Base-by-base conservation (phyloP, 1,139 yeast genomes). In the Diutina catenulata region DNA sequence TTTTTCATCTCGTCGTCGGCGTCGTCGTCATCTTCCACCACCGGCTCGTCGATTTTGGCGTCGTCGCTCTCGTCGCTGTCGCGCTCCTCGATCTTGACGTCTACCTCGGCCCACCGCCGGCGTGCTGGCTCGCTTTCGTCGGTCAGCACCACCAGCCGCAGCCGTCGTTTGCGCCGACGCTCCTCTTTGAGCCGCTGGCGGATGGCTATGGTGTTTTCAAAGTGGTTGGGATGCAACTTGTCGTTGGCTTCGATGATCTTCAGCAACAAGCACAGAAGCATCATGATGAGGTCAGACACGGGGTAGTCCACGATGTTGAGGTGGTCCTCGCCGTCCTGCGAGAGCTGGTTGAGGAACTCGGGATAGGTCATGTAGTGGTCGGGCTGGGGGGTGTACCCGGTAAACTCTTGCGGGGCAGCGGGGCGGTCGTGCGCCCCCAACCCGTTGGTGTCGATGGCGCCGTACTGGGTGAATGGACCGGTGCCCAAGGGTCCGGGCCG, bases 191-290 rank as follows among this genome's bases (percentile, higher is more conserved):
- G 55, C 43, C 59, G 59, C 46, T 66, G 70, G 37, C 74, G 64
- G 37, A 61, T 61, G 38, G 71, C 70, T 29, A 67, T 61, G 28
- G 72, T 67, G 43, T 64, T 64, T 45, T 66, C 78, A 47, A 76
- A 75, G 52, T 76, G 82, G 45, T 77, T 79, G 3, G 88, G 86
- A 50, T 80, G 87, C 28, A 84, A 62, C 38, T 76, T 69, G 56
- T 91, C 98, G 58, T 91, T 91, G n/a, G 95, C 88, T 50, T 82
- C 93, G 36, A 88, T 81, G 36, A 91, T 87, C 53, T 83, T 84
- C 44, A 84, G 84, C 38, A 91, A 64, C 37, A 88, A 64, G 23
- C 94, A 81, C 20, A 95, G 76, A 36, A 91, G 67, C 96, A 91
- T 88, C 39, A 77, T 57, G 36, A 91, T 68, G 25, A 91, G 68